A percentile compares a stretch with the other conserved stretches of the same genome.
Evolutionary conservation across 2,329 filamentous ascomycete genomes (phyloP).

Genomic region (Verticillium tricorpus): DNA sequence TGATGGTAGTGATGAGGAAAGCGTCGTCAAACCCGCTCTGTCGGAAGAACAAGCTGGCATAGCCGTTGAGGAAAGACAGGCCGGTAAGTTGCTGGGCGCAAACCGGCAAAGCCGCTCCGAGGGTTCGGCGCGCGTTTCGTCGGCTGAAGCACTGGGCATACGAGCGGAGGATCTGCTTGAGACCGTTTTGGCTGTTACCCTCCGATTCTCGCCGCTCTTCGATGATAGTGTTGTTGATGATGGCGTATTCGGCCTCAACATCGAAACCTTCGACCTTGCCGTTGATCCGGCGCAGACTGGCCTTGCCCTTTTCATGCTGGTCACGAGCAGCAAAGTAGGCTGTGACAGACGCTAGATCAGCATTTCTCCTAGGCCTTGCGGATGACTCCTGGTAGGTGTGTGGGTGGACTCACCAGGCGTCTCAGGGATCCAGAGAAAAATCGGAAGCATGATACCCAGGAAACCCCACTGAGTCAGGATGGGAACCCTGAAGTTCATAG

Average conservation of each 20-base stretch:
- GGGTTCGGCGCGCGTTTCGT: conserved; percentile 16
- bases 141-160: conserved; percentile 20
- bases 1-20: conserved; percentile 17
- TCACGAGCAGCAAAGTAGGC: conserved; percentile 26
- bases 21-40: conserved; percentile 23
- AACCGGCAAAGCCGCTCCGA: conserved; percentile 22
- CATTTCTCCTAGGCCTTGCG: not conserved
- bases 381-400: not conserved
- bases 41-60: conserved; percentile 25
- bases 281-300: conserved; percentile 14
- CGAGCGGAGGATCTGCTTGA: conserved; percentile 8
- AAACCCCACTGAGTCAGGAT: conserved; percentile 41
- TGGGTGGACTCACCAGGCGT: conserved; percentile 21
- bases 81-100: conserved; percentile 17
- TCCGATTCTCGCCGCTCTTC: conserved; percentile 14
- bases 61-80: conserved; percentile 15
- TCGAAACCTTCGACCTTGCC: conserved; percentile 21
- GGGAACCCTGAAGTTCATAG: conserved; percentile 29
- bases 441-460: conserved; percentile 32
- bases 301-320: conserved; percentile 14
- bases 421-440: conserved; percentile 33
- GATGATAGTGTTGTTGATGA: conserved; percentile 14
- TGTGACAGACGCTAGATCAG: too few species aligned
- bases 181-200: conserved; percentile 17
- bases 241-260: conserved; percentile 21